These are phyloP conservation scores for Pseudogymnoascus sp. DNA, from an alignment of 2,329 filamentous ascomycete genomes.

Conservation along the genomic window DNA sequence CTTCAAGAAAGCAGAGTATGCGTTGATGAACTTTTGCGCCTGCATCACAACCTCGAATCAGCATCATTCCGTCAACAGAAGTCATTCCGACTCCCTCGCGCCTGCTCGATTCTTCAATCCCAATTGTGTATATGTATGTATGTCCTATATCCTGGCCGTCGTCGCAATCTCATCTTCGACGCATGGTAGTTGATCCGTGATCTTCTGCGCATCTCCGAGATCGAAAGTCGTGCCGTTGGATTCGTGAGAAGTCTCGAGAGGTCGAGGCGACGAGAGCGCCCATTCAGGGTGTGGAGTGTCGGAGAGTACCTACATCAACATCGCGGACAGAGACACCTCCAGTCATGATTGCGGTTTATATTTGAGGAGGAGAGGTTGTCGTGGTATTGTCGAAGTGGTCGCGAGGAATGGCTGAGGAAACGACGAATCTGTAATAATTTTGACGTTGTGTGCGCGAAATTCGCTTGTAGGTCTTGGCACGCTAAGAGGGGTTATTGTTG, in stretches of 20 bases:
- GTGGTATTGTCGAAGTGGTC: conserved; percentile 10
- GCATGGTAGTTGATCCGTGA: conserved; percentile 3
- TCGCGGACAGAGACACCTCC: conserved; percentile 76
- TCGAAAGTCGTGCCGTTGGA: conserved; percentile 9
- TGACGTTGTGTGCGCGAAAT: conserved; percentile 10
- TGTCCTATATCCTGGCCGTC: conserved; percentile 1
- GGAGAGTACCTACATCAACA: conserved; percentile 63
- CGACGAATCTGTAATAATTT: conserved; percentile 7
- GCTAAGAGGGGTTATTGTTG: background rate
- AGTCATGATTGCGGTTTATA: conserved; percentile 61
- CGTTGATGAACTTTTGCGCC: conserved; percentile 83
- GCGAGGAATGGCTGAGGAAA: conserved; percentile 10
- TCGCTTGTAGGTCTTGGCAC: conserved; percentile 11
- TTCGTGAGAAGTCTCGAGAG: conserved; percentile 5
- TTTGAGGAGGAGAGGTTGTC: conserved; percentile 11
- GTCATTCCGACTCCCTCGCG: conserved; percentile 64
- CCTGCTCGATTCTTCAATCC: conserved; percentile 47
- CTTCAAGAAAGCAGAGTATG: conserved; percentile 87
- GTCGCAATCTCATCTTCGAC: conserved; percentile 11
- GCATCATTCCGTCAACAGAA: conserved; percentile 67
- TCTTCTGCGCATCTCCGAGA: conserved; percentile 9
- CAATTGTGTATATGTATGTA: conserved; percentile 10
- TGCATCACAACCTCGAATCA: conserved; percentile 48
- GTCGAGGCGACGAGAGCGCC: background rate
- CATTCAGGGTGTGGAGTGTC: conserved; percentile 24